Evolutionary conservation across 129 eudicot genomes (phyloP).

Genomic region (Tanacetum coccineum): DNA sequence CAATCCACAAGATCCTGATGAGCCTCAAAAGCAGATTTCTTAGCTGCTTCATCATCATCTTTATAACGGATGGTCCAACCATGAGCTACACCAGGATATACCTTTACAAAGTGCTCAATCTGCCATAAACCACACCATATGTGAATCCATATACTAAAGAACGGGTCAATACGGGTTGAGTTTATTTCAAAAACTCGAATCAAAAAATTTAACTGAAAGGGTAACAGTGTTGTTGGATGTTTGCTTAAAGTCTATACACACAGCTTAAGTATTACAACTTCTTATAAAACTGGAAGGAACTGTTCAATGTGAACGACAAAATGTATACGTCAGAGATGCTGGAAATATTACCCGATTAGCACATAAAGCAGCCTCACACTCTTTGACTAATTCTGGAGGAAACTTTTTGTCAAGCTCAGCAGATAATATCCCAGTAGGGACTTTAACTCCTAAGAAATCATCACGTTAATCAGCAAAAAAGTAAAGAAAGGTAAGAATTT

Average conservation of each 20-base stretch:
- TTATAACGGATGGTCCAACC: conserved; percentile 74
- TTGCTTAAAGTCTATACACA: not conserved
- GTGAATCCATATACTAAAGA: not conserved
- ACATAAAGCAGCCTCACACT: conserved; percentile 52
- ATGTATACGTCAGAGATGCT: conserved; percentile 4
- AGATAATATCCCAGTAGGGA: conserved; percentile 59
- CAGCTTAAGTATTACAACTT: not conserved
- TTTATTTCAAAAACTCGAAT: not conserved
- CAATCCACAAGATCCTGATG: conserved; percentile 57
- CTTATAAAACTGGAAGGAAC: not conserved
- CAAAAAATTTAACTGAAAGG: not conserved
- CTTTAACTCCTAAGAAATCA: conserved; percentile 59
- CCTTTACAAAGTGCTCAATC: conserved; percentile 69
- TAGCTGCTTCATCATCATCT: conserved; percentile 45
- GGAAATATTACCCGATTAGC: conserved; percentile 54
- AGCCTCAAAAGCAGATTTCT: conserved; percentile 61
- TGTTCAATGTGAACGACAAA: conserved; percentile 13
- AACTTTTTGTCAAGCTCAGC: conserved; percentile 60
- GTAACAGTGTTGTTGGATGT: too few species aligned
- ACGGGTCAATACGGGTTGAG: not conserved
- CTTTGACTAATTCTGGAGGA: conserved; percentile 73
- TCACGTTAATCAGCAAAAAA: not conserved
- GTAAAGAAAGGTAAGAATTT: not conserved
- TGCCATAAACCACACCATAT: conserved; percentile 12
- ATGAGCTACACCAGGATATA: conserved; percentile 66